These are phyloP conservation scores for Dioscorea alata DNA, from an alignment of 106 monocot genomes.

Conservation along the genomic window DNA sequence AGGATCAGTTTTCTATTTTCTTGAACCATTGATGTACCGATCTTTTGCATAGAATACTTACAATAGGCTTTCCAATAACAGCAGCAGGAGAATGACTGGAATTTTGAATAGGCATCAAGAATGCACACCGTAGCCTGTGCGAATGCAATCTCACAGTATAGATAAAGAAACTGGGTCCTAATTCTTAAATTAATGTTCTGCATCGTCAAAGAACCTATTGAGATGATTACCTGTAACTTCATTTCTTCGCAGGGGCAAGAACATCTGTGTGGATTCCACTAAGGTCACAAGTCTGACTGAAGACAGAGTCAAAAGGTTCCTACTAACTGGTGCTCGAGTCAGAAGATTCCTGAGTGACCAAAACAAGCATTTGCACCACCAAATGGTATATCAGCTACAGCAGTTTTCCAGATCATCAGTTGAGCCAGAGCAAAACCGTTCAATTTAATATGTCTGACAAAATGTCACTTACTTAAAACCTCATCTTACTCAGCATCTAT, in stretches of 20 bases:
- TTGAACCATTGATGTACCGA: too few species aligned
- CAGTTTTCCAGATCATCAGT: constrained; percentile 99
- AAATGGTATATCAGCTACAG: constrained; percentile 84
- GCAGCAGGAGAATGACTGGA: constrained; percentile 55
- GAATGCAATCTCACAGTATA: neutral
- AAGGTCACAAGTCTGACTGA: constrained; percentile 79
- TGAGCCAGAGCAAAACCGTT: constrained; percentile 43
- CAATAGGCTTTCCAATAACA: constrained; percentile 93
- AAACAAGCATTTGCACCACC: constrained; percentile 96
- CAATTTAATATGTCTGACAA: neutral
- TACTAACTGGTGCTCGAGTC: constrained; percentile 63
- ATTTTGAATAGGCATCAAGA: constrained; percentile 86
- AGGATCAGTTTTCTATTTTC: neutral
- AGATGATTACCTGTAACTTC: constrained; percentile 65
- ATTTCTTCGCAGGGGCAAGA: constrained; percentile 97
- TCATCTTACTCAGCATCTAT: neutral
- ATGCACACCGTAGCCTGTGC: constrained; percentile 92
- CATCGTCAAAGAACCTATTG: neutral
- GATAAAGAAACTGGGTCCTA: too few species aligned
- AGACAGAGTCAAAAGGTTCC: constrained; percentile 73
- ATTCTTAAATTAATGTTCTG: constrained; percentile 22
- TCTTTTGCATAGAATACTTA: constrained; percentile 20
- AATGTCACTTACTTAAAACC: neutral
- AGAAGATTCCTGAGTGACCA: constrained; percentile 46
- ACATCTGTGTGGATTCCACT: constrained; percentile 83